These are phyloP conservation scores for Periconia sp. DNA, from an alignment of 2,329 filamentous ascomycete species.

Conservation along the genomic window DNA sequence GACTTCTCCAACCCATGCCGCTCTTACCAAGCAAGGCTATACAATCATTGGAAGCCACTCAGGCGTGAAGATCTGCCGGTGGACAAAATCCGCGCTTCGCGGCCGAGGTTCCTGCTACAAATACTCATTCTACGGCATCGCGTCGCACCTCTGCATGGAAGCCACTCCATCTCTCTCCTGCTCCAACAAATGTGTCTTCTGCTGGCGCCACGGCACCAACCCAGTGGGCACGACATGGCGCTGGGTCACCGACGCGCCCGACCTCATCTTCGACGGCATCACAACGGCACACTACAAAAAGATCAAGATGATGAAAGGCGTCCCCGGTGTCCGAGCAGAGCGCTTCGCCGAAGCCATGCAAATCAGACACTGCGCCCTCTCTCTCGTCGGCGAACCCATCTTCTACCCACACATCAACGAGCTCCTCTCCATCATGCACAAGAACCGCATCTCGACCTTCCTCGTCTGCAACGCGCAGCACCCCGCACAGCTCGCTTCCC, in stretches of 20 bases:
- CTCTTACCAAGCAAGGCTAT: slow-evolving; percentile 95
- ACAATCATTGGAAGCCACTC: slow-evolving; percentile 93
- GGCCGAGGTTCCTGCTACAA: slow-evolving; percentile 97
- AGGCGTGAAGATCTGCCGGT: slow-evolving; percentile 95
- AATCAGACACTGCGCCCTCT: slow-evolving; percentile 90
- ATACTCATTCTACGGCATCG: slow-evolving; percentile 94
- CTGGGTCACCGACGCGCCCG: slow-evolving; percentile 90
- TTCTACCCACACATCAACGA: slow-evolving; percentile 98
- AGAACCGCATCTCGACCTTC: slow-evolving; percentile 87
- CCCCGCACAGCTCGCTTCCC: slow-evolving; percentile 80
- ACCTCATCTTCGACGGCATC: slow-evolving; percentile 86
- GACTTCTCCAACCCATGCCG: slow-evolving; percentile 81
- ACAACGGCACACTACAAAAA: slow-evolving; percentile 94
- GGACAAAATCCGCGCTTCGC: slow-evolving; percentile 95
- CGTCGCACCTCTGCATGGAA: slow-evolving; percentile 97
- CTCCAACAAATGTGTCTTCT: slow-evolving; percentile 98
- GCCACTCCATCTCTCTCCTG: slow-evolving; percentile 93
- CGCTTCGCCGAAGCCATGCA: slow-evolving; percentile 90
- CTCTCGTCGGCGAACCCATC: slow-evolving; percentile 94
- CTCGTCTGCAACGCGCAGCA: slow-evolving; percentile 97
- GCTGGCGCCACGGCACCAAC: slow-evolving; percentile 97
- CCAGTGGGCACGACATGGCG: slow-evolving; percentile 96
- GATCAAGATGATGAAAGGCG: slow-evolving; percentile 94
- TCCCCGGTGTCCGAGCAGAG: slow-evolving; percentile 89
- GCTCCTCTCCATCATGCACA: slow-evolving; percentile 80